Base-by-base conservation (phyloP, 1,284 basidiomycete species). In the Pseudozyma sp. region DNA sequence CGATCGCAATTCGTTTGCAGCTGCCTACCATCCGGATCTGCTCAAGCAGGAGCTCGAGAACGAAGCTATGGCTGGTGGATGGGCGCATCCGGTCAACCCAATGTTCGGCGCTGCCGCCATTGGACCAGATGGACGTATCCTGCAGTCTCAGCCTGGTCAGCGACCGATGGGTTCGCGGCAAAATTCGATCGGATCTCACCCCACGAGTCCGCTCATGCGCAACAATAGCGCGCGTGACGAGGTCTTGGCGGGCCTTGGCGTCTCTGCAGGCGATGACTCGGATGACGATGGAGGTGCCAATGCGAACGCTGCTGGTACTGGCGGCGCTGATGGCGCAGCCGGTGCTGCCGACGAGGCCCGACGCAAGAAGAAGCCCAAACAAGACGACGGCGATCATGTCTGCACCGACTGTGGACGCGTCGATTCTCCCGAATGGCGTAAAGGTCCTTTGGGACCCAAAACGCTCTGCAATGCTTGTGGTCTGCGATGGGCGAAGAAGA, bases 371-470 rank as follows among this genome's bases (percentile, higher is more conserved):
- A 80, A 80, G 59, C 70, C 66, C 14, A 79, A 77, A 54, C 66
- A 65, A 49, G 73, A 78, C 38, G 78, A 81, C n/a, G 74, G 68
- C 19, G 82, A 83, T 54, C 77, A 81, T 48, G 81, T 83, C 49
- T 83, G 82, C 60, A 80, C 78, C 4, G 80, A 82, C 60, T 83
- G 82, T 47, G 82, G 82, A 1, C 71, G 78, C 18, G 77, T 81
- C 45, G 79, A 82, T 42, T 83, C 82, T 40, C 82, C 82, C 31
- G 82, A 83, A 64, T 83, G 82, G 82, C 75, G 82, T 36, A 82
- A 82, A 63, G 82, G 82, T 12, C 82, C 82, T 5, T 51, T 79
- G 47, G 82, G 82, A 5, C 82, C 80, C 55, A 78, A 80, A 67
- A 82, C 76, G 56, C 62, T 78, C 18, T 81, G 77, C 63, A 81